Evolutionary conservation across 2,329 filamentous ascomycete species (phyloP), one percentile per base, ranked within the genome.

Genomic region (Stachybotrys echinatus): DNA sequence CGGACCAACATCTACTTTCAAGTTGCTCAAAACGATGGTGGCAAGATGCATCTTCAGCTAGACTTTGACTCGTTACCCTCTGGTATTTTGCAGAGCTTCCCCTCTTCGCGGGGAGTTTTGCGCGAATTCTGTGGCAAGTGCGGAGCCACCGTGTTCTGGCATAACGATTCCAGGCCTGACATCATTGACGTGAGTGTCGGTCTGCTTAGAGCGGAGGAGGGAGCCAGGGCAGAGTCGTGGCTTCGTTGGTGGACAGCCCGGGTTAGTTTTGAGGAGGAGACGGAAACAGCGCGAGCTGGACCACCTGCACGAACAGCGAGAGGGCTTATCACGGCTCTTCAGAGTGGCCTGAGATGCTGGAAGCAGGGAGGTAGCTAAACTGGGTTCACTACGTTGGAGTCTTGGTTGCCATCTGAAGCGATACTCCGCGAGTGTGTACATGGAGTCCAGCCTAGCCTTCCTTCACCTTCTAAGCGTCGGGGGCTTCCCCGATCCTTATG

Each of bases 151-250:
- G 73, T 83, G 3, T 87, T 87, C 58, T 87, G 80, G 77, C 75
- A 80, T 56, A 76, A 76, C 48, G 65, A 71, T 4, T 68, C 70
- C 52, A 69, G 83, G 38, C 72, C 77, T 0, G 72, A 74, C 4
- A 60, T 88, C 18, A 71, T 88, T 17, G 83, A 88, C 63, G 75
- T 88, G 8, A 85, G 82, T 52, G 75, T 78, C 8, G 85, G 85
- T 0, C 56, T 87, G 38, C 60, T 87, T 5, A 67, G 70, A 40
- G 73, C 74, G 0, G 51, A 61, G 0, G 73, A 76, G 42, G 82
- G 82, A 0, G 74, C 76, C 0, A 72, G 78, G 53, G 81, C 77
- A 3, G 76, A 81, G 58, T 62, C 60, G 1, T 85, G 81, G 80
- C 58, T 89, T 40, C 73, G 82, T 20, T 89, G 85, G 85, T 77